Evolutionary conservation across 31 red algal species (phyloP).

Genomic region (Odonthalia washingtoniensis): DNA sequence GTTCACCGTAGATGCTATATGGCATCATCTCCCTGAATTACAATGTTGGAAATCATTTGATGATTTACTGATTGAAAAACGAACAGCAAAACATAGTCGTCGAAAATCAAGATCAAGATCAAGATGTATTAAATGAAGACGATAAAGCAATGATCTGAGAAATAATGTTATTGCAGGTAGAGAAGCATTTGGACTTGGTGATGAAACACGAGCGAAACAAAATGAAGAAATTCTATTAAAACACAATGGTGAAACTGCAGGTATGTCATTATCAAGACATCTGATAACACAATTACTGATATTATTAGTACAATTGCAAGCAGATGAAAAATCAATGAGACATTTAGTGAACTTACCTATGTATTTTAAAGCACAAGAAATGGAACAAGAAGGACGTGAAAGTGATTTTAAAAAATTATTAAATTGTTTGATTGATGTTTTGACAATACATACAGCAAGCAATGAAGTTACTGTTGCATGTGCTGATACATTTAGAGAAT

Average conservation of each 20-base stretch:
- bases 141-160: too few species aligned
- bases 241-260: too few species aligned
- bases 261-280: slow-evolving; percentile 36
- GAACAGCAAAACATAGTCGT: too few species aligned
- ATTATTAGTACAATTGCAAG: slow-evolving; percentile 61
- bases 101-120: too few species aligned
- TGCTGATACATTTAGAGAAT: slow-evolving; percentile 46
- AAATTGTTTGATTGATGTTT: slow-evolving; percentile 37
- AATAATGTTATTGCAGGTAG: too few species aligned
- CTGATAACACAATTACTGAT: slow-evolving; percentile 47
- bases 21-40: slow-evolving; percentile 63
- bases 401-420: slow-evolving; percentile 34
- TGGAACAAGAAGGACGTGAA: slow-evolving; percentile 66
- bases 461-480: slow-evolving; percentile 37
- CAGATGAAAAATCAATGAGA: slow-evolving; percentile 28
- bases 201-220: too few species aligned
- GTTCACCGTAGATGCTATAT: slow-evolving; percentile 72
- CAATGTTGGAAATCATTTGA: slow-evolving; percentile 86
- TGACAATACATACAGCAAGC: slow-evolving; percentile 58
- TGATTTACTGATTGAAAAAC: slow-evolving; percentile 57
- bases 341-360: slow-evolving; percentile 55
- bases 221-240: too few species aligned
- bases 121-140: too few species aligned
- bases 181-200: too few species aligned
- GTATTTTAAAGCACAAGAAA: slow-evolving; percentile 27